Percentiles rank a stretch among this genome's conserved stretches.
These are phyloP conservation scores for Zoysia pacifica DNA, from an alignment of 176 grass and related monocot species.

Conservation along the genomic window DNA sequence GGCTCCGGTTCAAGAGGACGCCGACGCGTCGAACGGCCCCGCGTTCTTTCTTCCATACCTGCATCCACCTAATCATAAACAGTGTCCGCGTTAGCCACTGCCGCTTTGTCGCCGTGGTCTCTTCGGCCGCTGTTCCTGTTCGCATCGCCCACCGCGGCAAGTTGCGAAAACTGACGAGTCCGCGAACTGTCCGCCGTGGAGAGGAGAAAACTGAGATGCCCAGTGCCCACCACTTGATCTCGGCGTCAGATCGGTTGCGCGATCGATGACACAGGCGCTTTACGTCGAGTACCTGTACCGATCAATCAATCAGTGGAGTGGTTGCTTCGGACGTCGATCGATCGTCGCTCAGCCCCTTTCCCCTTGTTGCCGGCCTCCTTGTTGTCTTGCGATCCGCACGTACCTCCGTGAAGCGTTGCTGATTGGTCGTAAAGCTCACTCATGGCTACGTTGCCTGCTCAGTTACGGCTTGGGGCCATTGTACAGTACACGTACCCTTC, in stretches of 20 bases:
- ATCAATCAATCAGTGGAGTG: neutral
- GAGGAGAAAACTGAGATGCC: no score
- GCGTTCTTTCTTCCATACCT: no score
- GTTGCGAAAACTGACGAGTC: neutral
- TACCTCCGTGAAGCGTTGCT: neutral
- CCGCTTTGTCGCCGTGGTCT: neutral
- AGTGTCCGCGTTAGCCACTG: neutral
- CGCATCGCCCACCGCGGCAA: neutral
- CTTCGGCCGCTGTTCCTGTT: no score
- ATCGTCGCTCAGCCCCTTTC: neutral
- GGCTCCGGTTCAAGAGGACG: conserved; percentile 57
- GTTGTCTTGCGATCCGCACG: conserved; percentile 40
- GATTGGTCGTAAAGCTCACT: conserved; percentile 47
- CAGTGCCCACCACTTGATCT: neutral
- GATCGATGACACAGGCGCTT: neutral
- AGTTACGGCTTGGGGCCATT: conserved; percentile 24
- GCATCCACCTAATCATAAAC: neutral
- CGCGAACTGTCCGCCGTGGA: neutral
- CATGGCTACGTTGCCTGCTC: conserved; percentile 48
- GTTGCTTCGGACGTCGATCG: neutral
- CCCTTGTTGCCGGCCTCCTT: conserved; percentile 46
- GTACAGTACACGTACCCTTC: no score
- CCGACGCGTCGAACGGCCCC: no score
- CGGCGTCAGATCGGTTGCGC: neutral
- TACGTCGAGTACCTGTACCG: conserved; percentile 4